Percentiles rank a stretch among this genome's conserved stretches.
Conservation (phyloP, 805 yeast species). For the Metschnikowia cubensis region DNA sequence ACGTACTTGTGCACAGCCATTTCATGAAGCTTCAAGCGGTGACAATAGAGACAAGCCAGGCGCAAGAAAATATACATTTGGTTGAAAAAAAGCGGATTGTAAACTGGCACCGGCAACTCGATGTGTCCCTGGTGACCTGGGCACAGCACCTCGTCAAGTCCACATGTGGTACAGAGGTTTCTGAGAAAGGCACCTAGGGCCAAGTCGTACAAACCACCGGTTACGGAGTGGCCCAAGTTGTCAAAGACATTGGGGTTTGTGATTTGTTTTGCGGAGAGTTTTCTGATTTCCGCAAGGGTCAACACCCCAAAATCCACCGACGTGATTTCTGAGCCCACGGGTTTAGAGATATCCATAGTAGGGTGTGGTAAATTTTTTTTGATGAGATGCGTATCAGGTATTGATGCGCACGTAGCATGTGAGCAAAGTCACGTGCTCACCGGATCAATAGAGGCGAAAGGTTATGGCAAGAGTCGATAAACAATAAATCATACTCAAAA, state of each 20-base stretch:
- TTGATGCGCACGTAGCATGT: slow-evolving; percentile 1
- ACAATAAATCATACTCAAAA: no score
- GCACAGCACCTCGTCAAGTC: slow-evolving; percentile 88
- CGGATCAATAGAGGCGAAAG: no score
- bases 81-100: slow-evolving; percentile 90
- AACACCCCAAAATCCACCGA: slow-evolving; percentile 91
- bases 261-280: slow-evolving; percentile 89
- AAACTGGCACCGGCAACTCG: slow-evolving; percentile 92
- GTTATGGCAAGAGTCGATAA: no score
- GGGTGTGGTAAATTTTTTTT: slow-evolving; percentile 5
- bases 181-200: slow-evolving; percentile 92
- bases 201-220: slow-evolving; percentile 90
- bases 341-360: slow-evolving; percentile 90
- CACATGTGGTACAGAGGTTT: slow-evolving; percentile 92
- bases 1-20: slow-evolving; percentile 70
- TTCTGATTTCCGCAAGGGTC: slow-evolving; percentile 75
- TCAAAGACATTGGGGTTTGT: slow-evolving; percentile 95
- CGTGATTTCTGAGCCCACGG: slow-evolving; percentile 90
- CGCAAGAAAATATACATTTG: slow-evolving; percentile 84
- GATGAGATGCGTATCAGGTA: slow-evolving; percentile 10
- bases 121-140: slow-evolving; percentile 99
- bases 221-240: slow-evolving; percentile 90
- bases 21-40: slow-evolving; percentile 67
- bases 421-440: neutral
- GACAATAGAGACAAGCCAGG: slow-evolving; percentile 86